phyloP scores from a whole-genome alignment of 768 basidiomycete species.

The Leccinum boreale region DNA sequence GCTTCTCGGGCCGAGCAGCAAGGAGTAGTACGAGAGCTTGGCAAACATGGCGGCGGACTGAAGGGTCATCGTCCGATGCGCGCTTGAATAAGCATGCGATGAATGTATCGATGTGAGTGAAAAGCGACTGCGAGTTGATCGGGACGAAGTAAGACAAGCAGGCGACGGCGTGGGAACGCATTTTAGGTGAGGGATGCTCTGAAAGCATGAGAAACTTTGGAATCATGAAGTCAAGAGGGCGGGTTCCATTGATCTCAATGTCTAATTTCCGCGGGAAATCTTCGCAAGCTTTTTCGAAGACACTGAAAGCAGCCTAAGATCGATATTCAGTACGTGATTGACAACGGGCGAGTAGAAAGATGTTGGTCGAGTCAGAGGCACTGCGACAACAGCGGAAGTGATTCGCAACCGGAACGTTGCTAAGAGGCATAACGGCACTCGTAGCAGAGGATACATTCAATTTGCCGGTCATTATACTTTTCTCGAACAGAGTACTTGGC shows the following conservation, averaged over 20 bases:
- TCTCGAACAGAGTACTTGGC: constrained; percentile 1
- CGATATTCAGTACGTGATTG: constrained; percentile 15
- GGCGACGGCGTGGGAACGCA: constrained; percentile 91
- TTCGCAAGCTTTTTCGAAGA: constrained; percentile 93
- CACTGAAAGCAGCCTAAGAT: constrained; percentile 82
- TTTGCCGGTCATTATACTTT: constrained; percentile 1
- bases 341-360: not conserved
- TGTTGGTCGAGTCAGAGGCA: not conserved
- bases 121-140: constrained; percentile 81
- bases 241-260: constrained; percentile 87
- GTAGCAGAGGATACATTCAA: not conserved
- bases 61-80: constrained; percentile 91
- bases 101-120: constrained; percentile 88
- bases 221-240: constrained; percentile 94
- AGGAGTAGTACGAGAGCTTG: constrained; percentile 92
- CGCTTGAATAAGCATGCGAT: constrained; percentile 92
- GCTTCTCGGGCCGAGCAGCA: constrained; percentile 89
- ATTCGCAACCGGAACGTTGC: not conserved
- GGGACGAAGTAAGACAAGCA: constrained; percentile 93
- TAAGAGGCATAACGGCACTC: constrained; percentile 6
- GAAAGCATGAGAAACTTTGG: constrained; percentile 90
- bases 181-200: constrained; percentile 81
- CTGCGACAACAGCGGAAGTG: constrained; percentile 3
- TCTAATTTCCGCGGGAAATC: constrained; percentile 96
- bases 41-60: constrained; percentile 93